These are phyloP conservation scores for Scedosporium boydii DNA, from an alignment of 2,329 filamentous ascomycete species.

Conservation along the genomic window DNA sequence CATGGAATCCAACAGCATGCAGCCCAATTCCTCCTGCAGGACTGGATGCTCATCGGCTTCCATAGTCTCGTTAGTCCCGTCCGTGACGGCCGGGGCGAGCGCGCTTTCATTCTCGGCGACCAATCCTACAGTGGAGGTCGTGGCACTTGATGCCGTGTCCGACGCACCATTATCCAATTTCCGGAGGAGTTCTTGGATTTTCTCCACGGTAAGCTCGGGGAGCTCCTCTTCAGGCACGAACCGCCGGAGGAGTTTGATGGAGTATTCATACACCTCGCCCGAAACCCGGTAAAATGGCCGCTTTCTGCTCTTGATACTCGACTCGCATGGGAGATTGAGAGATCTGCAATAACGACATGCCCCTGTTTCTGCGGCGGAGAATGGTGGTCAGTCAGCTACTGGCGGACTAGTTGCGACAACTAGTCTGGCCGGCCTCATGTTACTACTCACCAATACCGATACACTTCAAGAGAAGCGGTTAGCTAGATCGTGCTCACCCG, in stretches of 20 bases:
- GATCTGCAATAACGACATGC: conserved; percentile 1
- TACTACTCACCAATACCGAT: conserved; percentile 1
- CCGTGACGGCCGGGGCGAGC: neutral
- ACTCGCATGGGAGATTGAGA: neutral
- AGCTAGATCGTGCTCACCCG: neutral
- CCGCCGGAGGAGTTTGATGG: conserved; percentile 3
- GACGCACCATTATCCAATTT: neutral
- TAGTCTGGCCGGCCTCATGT: too few species aligned
- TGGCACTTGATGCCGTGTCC: neutral
- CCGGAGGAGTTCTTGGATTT: conserved; percentile 2
- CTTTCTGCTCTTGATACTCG: conserved; percentile 2
- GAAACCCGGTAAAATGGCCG: conserved; percentile 3
- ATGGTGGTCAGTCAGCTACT: neutral
- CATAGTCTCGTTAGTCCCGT: neutral
- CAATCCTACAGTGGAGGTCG: neutral
- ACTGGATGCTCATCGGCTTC: conserved; percentile 2
- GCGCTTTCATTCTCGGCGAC: neutral
- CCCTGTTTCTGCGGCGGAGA: neutral
- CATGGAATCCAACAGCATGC: conserved; percentile 5
- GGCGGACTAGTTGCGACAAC: neutral
- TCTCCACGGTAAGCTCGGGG: conserved; percentile 3
- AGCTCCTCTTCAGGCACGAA: conserved; percentile 4
- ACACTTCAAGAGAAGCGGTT: neutral
- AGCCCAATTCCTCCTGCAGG: conserved; percentile 1
- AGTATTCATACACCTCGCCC: conserved; percentile 3